These are phyloP conservation scores for Mychonastes homosphaera DNA, from an alignment of 139 green algal genomes.

Conservation along the genomic window DNA sequence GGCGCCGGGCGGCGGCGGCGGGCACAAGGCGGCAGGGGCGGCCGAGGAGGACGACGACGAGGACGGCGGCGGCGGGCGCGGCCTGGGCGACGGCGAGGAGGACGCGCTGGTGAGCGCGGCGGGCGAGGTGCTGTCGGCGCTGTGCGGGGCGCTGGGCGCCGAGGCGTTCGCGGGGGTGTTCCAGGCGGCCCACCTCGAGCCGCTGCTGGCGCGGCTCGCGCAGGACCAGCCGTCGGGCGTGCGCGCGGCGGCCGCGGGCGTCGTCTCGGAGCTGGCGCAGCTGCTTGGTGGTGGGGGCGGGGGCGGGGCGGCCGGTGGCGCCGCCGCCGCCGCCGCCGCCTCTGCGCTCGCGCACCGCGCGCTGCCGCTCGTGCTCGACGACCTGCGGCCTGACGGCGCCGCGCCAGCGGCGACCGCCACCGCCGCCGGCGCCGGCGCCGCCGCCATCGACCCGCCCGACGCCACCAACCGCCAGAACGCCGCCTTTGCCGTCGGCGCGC, in stretches of 20 bases:
- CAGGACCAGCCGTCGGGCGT: constrained; percentile 29
- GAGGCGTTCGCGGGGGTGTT: constrained; percentile 50
- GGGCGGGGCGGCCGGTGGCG: constrained; percentile 1
- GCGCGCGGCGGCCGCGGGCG: constrained; percentile 38
- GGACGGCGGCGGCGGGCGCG: constrained; percentile 11
- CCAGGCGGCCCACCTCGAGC: constrained; percentile 26
- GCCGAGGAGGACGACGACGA: constrained; percentile 17
- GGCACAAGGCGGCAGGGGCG: neutral
- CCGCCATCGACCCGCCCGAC: constrained; percentile 13
- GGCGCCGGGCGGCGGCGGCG: neutral
- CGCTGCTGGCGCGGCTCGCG: constrained; percentile 31
- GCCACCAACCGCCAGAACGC: constrained; percentile 60
- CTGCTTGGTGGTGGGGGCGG: constrained; percentile 23
- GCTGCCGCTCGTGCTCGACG: constrained; percentile 42
- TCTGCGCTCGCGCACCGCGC: neutral
- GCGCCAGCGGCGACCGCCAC: neutral
- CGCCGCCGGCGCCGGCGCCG: neutral
- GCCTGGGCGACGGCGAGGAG: constrained; percentile 5
- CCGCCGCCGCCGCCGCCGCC: neutral
- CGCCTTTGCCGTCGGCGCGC: constrained; percentile 43
- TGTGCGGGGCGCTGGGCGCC: constrained; percentile 33
- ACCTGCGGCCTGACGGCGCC: constrained; percentile 36
- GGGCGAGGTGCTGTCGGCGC: constrained; percentile 44
- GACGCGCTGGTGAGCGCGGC: constrained; percentile 51
- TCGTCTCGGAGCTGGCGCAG: constrained; percentile 49